Base-by-base conservation (phyloP, 345 rosid species). In the Syzygium oleosum region DNA sequence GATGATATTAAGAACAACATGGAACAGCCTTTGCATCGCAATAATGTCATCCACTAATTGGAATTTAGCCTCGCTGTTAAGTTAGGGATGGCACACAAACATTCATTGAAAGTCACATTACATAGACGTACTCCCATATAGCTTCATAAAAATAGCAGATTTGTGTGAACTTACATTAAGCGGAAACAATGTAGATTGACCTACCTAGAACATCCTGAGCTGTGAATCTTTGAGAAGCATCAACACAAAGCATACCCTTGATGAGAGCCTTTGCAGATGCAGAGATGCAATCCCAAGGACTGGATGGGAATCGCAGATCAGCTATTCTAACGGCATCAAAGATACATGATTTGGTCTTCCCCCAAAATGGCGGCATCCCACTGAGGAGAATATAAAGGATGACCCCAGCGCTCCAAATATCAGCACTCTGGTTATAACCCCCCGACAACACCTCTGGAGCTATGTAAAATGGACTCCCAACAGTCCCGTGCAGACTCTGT, bases 351-450 rank as follows among this genome's bases (percentile, higher is more conserved):
- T 95, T 95, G 51, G 97, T 94, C 89, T 94, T 92, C 52, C 95
- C 97, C 95, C 95, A 95, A 87, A 95, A 95, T 11, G 97, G 97
- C 2, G 95, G 97, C 89, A 91, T 92, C 83, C 94, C 95, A 85
- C 95, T 93, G 52, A 95, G 92, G 58, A 95, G 93, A 92, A 93
- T 94, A 88, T 93, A 94, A 58, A 94, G 94, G 88, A 94, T 94
- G 78, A 93, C 95, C 61, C 97, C 97, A 6, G 97, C 95, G 90
- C 97, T 95, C 97, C 95, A 95, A 58, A 95, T 89, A 88, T 95
- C 97, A 86, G 97, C 97, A 80, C 93, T 93, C 90, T 95, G 95
- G 87, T 95, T 92, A 91, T 95, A 95, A 38, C 94, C 93, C 52
- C 97, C 95, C 1, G 89, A 79, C 89, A 95, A 89, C 86, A 95